A percentile compares a stretch with the other conserved stretches of the same genome.
Evolutionary conservation across 2,329 filamentous ascomycete genomes (phyloP).

Genomic region (Cladophialophora exuberans): DNA sequence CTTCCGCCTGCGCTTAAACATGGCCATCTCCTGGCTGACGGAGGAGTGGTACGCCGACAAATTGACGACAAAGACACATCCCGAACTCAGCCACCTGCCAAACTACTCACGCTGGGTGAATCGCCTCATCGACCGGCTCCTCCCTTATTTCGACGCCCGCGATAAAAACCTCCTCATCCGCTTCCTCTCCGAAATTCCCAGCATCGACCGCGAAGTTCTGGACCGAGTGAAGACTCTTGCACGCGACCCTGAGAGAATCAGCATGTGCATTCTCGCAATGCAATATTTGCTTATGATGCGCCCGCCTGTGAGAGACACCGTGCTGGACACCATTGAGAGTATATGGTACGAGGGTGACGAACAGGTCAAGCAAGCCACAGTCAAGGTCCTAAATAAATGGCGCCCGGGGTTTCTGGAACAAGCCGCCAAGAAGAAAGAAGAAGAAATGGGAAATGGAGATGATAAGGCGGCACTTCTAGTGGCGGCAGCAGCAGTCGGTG

Average conservation of each 20-base stretch:
- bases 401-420: slow-evolving; percentile 45
- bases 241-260: slow-evolving; percentile 65
- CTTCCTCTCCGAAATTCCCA: slow-evolving; percentile 88
- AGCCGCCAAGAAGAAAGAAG: slow-evolving; percentile 26
- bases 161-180: slow-evolving; percentile 83
- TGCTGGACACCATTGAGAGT: slow-evolving; percentile 61
- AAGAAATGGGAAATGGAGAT: not conserved
- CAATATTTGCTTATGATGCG: slow-evolving; percentile 63
- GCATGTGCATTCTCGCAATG: slow-evolving; percentile 60
- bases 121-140: slow-evolving; percentile 82
- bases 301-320: slow-evolving; percentile 61
- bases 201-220: slow-evolving; percentile 72
- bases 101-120: slow-evolving; percentile 81
- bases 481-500: too few relatives aligned
- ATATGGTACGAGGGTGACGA: slow-evolving; percentile 59
- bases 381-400: slow-evolving; percentile 60
- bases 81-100: slow-evolving; percentile 35
- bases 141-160: slow-evolving; percentile 86
- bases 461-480: too few relatives aligned
- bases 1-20: slow-evolving; percentile 84
- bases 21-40: slow-evolving; percentile 90
- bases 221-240: slow-evolving; percentile 69
- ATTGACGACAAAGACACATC: slow-evolving; percentile 50
- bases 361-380: slow-evolving; percentile 51
- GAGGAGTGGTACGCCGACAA: slow-evolving; percentile 98